A percentile compares a stretch with the other conserved stretches of the same genome.
phyloP scores from a whole-genome alignment of 2,329 filamentous ascomycete genomes.

The Anthostomella pinea region DNA sequence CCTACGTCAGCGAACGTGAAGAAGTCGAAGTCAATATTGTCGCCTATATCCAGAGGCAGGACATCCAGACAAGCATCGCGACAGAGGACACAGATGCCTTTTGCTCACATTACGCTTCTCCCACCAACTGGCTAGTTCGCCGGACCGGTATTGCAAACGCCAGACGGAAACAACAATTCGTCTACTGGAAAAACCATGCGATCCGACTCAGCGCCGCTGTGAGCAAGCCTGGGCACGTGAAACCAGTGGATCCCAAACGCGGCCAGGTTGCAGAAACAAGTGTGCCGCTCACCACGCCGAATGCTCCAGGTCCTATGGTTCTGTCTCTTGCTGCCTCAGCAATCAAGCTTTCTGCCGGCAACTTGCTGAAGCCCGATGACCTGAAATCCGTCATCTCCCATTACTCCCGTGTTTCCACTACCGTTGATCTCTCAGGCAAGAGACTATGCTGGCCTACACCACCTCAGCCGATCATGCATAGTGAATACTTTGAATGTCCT shows the following conservation, averaged over 20 bases:
- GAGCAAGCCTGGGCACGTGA: no score
- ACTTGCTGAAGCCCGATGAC: background rate
- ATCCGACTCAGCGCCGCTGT: no score
- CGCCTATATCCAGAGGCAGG: conserved; percentile 7
- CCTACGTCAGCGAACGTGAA: conserved; percentile 6
- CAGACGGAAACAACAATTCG: conserved; percentile 12
- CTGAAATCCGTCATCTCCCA: conserved; percentile 4
- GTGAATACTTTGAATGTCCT: conserved; percentile 1
- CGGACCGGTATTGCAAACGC: conserved; percentile 13
- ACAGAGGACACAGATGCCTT: background rate
- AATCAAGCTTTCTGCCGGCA: background rate
- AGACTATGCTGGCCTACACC: conserved; percentile 1
- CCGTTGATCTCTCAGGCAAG: background rate
- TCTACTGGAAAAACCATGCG: conserved; percentile 16
- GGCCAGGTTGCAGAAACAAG: background rate
- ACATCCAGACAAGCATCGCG: background rate
- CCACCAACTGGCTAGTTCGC: conserved; percentile 9
- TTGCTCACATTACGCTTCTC: background rate
- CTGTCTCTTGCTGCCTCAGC: conserved; percentile 3
- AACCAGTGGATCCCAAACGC: no score
- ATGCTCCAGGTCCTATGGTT: background rate
- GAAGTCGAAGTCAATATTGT: conserved; percentile 5
- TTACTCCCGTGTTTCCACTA: background rate
- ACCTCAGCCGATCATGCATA: background rate
- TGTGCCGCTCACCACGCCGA: background rate